Percentiles rank a stretch among this genome's conserved stretches.
Evolutionary conservation across 257 asterid species (phyloP).

Genomic region (Petrea volubilis): DNA sequence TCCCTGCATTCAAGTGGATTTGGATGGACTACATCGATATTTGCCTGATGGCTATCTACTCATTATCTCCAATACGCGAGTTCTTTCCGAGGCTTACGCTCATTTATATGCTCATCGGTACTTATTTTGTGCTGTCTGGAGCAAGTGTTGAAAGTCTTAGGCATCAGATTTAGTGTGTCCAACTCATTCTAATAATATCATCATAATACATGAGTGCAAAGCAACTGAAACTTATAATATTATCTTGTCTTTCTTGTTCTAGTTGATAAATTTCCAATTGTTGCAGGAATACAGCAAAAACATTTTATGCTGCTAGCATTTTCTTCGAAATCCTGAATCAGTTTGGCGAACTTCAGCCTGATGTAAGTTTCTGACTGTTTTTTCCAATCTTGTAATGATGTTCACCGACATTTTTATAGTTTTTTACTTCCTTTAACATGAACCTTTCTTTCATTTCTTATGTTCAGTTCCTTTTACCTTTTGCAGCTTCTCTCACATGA

Average conservation of each 20-base stretch:
- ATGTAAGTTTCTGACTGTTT: slow-evolving; percentile 50
- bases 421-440: neutral
- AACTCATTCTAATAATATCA: neutral
- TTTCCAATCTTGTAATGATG: neutral
- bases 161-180: neutral
- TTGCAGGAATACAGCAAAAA: slow-evolving; percentile 92
- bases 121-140: slow-evolving; percentile 14
- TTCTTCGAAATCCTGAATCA: slow-evolving; percentile 90
- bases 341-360: slow-evolving; percentile 87
- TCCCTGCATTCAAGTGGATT: no score
- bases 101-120: neutral
- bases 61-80: neutral
- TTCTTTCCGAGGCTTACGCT: neutral
- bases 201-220: neutral
- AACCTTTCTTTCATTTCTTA: neutral
- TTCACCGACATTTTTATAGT: neutral
- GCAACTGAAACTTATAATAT: neutral
- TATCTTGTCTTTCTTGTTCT: neutral
- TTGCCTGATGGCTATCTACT: neutral
- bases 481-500: neutral
- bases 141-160: neutral
- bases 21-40: neutral
- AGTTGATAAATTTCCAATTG: neutral
- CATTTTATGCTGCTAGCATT: slow-evolving; percentile 95
- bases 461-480: neutral